Evolutionary conservation across 129 eudicot genomes (phyloP).

Genomic region (Erigeron canadensis): DNA sequence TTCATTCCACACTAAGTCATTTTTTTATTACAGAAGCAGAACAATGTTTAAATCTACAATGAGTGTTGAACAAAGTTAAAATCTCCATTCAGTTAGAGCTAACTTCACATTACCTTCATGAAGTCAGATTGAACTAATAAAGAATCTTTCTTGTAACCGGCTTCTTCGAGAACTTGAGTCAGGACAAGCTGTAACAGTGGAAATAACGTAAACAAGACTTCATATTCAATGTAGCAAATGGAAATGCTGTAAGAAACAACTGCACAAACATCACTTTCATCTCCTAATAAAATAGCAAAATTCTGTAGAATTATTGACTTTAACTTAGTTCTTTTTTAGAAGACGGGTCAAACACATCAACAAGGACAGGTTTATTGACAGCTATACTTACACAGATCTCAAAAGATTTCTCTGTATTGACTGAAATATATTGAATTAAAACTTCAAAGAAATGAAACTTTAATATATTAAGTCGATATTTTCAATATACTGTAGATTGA

Average conservation of each 20-base stretch:
- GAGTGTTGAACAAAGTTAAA: not conserved
- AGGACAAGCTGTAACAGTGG: constrained; percentile 58
- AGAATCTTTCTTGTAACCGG: constrained; percentile 83
- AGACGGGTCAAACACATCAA: constrained; percentile 1
- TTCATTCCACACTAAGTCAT: not conserved
- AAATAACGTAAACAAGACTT: constrained; percentile 5
- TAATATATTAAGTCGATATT: not conserved
- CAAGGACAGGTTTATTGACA: not conserved
- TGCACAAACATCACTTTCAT: not conserved
- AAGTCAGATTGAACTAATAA: constrained; percentile 65
- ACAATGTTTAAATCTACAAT: not conserved
- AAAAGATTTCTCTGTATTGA: not conserved
- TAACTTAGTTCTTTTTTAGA: constrained; percentile 4
- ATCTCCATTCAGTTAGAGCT: constrained; percentile 7
- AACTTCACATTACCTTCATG: constrained; percentile 57
- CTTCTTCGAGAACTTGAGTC: constrained; percentile 85
- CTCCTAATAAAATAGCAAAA: not conserved
- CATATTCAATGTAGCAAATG: constrained; percentile 4
- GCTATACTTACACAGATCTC: not conserved
- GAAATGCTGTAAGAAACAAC: not conserved
- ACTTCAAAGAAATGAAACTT: not conserved
- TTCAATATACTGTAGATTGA: not conserved
- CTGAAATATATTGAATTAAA: not conserved
- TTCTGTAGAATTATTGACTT: not conserved
- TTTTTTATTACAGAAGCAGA: not conserved